These are phyloP conservation scores for Brassica cretica DNA, from an alignment of 345 rosid species.

Conservation along the genomic window DNA sequence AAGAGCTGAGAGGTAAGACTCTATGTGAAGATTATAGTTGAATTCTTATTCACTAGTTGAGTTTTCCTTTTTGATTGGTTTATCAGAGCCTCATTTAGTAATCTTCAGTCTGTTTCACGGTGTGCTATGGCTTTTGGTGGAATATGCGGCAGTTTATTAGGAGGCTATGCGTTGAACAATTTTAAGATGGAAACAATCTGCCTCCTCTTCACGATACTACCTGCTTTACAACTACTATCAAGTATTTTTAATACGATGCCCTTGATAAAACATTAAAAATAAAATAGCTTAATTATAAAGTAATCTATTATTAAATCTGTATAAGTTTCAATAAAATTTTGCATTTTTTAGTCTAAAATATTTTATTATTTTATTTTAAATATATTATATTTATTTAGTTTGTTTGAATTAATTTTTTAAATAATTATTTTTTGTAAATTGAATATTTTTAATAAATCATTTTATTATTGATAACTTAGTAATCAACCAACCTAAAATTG, in stretches of 20 bases:
- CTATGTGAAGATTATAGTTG: not conserved
- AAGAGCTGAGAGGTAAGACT: slow-evolving; percentile 64
- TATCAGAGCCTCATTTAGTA: slow-evolving; percentile 80
- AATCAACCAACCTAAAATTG: too few species aligned
- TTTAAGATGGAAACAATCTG: slow-evolving; percentile 68
- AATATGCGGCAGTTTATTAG: slow-evolving; percentile 81
- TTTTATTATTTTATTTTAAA: too few species aligned
- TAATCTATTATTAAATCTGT: too few species aligned
- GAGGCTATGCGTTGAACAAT: slow-evolving; percentile 79
- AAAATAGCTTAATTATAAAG: too few species aligned
- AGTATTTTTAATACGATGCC: slow-evolving; percentile 29
- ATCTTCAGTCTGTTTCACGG: slow-evolving; percentile 94
- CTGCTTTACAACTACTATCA: slow-evolving; percentile 69
- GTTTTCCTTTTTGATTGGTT: not conserved
- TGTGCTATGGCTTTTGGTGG: slow-evolving; percentile 92
- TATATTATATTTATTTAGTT: too few species aligned
- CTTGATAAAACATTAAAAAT: too few species aligned
- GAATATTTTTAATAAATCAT: too few species aligned
- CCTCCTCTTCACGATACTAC: slow-evolving; percentile 71
- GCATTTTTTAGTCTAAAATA: too few species aligned
- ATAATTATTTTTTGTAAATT: too few species aligned
- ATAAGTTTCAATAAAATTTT: too few species aligned
- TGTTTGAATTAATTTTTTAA: too few species aligned
- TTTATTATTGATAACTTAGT: too few species aligned
- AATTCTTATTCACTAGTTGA: not conserved